Base-by-base conservation (phyloP, 257 asterid genomes). In the Striga asiatica region DNA sequence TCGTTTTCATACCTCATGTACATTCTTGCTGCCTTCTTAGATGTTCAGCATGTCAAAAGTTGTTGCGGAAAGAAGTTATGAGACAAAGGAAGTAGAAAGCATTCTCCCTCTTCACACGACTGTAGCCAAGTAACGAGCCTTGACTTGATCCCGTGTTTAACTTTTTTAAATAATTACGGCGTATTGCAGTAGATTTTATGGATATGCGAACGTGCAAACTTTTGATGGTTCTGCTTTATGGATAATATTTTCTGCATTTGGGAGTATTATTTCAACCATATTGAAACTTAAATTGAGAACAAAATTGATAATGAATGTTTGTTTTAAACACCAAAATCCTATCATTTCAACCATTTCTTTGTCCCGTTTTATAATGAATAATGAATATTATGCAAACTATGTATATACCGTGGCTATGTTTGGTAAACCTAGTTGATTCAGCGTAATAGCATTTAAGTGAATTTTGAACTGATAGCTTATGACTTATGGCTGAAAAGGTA, bases 41-140 rank as follows among this genome's bases (percentile, higher is more conserved):
- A 85, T 89, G 94, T 89, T 89, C 63, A 67, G 91, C 65, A 79
- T 86, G 94, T 83, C 98, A 63, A 89, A 86, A 63, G 74, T 69
- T 43, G 96, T 86, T 63, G 85, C 88, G 14, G 81, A 78, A 67
- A 77, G 87, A 77, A 75, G 55, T 66, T 65, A 85, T 0, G 80
- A 78, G 62, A 28, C 62, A 10, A 61, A 71, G 68, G 88, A 74
- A 64, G 87, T 83, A 54, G 96, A 83, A 72, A 81, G 86, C 60
- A 60, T 76, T 58, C 72, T 89, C 71, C 86, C 98, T 31, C 95
- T 89, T 23, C 81, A 62, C 66, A 86, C 98, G 54, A 66, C 83
- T 0, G 66, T 80, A 52, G 76, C 89, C 16, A 72, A 89, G 56
- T 88, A 76, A 72, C 9, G 9, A 41, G 20, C 12, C 57, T 55